phyloP scores from a whole-genome alignment of 2,329 filamentous ascomycete species.

The Fonsecaea pedrosoi region DNA sequence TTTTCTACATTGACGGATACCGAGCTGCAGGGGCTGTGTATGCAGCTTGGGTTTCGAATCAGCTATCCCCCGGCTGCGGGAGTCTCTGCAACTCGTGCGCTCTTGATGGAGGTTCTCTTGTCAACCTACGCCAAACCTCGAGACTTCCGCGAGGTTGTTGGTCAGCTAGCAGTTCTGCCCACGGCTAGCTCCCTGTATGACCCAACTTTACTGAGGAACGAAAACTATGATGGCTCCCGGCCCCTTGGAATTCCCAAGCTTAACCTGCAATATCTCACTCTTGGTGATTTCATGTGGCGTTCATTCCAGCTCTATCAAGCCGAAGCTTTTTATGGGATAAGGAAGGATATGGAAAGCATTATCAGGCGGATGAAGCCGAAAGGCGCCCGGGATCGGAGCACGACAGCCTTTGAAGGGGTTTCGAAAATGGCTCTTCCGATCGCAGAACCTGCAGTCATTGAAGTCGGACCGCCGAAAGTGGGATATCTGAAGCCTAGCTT shows the following conservation, averaged over 20 bases:
- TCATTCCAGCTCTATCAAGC: constrained; percentile 86
- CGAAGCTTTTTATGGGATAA: constrained; percentile 91
- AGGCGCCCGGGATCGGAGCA: constrained; percentile 67
- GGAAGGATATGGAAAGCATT: constrained; percentile 85
- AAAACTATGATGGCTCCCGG: constrained; percentile 83
- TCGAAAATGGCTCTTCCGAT: constrained; percentile 93
- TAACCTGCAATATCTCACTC: constrained; percentile 92
- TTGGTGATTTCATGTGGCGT: constrained; percentile 96
- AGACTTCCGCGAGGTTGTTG: constrained; percentile 81
- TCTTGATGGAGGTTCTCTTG: constrained; percentile 70
- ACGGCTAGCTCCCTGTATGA: constrained; percentile 85
- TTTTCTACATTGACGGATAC: constrained; percentile 74
- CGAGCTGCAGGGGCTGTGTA: constrained; percentile 74
- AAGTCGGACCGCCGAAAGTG: constrained; percentile 81
- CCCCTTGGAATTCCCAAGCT: constrained; percentile 92
- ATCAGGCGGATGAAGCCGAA: constrained; percentile 80
- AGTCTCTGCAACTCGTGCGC: constrained; percentile 64
- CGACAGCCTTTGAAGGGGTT: constrained; percentile 75
- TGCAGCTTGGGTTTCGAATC: constrained; percentile 76
- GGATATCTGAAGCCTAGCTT: constrained; percentile 82
- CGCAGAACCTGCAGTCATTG: constrained; percentile 81
- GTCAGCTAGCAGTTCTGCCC: constrained; percentile 76
- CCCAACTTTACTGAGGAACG: constrained; percentile 75
- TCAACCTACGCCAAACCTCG: constrained; percentile 76
- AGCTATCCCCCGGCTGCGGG: constrained; percentile 76